These are phyloP conservation scores for Nigrospora oryzae DNA, from an alignment of 2,329 filamentous ascomycete species.

Conservation along the genomic window DNA sequence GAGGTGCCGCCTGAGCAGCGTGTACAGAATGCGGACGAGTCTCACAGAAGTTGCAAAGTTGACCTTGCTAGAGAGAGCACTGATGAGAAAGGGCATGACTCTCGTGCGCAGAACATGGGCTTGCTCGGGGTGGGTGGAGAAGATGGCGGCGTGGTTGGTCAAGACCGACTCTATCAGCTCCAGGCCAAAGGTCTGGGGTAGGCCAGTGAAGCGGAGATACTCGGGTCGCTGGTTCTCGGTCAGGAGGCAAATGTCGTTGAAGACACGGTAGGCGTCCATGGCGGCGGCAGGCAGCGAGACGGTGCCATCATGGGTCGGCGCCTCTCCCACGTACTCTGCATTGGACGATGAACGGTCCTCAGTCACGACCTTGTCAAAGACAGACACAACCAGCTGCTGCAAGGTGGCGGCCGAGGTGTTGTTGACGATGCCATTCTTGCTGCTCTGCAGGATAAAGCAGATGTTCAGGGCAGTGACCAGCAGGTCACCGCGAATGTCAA, in stretches of 20 bases:
- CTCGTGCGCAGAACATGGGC: slow-evolving; percentile 66
- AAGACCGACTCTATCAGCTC: slow-evolving; percentile 90
- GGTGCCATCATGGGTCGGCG: slow-evolving; percentile 55
- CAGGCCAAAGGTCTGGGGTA: slow-evolving; percentile 76
- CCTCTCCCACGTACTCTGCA: slow-evolving; percentile 54
- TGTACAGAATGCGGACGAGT: slow-evolving; percentile 73
- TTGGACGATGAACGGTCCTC: slow-evolving; percentile 61
- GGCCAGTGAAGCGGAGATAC: slow-evolving; percentile 69
- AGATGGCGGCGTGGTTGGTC: slow-evolving; percentile 74
- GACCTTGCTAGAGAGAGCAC: slow-evolving; percentile 66
- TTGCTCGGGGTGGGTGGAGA: slow-evolving; percentile 72
- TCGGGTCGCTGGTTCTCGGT: slow-evolving; percentile 77
- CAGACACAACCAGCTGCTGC: slow-evolving; percentile 83
- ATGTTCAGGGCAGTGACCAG: slow-evolving; percentile 79
- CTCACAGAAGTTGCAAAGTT: slow-evolving; percentile 78
- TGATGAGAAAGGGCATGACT: slow-evolving; percentile 77
- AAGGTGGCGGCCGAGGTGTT: slow-evolving; percentile 95
- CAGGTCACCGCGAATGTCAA: slow-evolving; percentile 71
- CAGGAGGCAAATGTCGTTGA: slow-evolving; percentile 83
- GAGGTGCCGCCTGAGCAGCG: slow-evolving; percentile 72
- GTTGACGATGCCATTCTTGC: slow-evolving; percentile 88
- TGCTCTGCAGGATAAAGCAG: slow-evolving; percentile 83
- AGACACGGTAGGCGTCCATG: slow-evolving; percentile 78
- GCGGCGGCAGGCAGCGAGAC: slow-evolving; percentile 67
- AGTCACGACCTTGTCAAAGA: slow-evolving; percentile 81